phyloP scores from a whole-genome alignment of 768 basidiomycete genomes.

The Fomitopsis serialis region DNA sequence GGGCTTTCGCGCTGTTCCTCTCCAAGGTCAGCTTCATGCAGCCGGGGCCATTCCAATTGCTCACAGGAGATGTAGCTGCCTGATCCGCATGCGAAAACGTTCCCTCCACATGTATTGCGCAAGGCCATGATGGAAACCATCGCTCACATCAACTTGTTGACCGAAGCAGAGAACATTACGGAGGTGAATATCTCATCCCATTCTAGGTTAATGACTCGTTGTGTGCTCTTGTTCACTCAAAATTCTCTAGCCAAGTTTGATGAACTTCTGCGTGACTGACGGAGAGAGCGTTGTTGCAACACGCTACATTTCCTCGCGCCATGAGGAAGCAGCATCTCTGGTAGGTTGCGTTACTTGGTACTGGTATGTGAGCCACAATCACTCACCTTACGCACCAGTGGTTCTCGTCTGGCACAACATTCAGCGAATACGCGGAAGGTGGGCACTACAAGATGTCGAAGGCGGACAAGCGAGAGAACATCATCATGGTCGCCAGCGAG shows the following conservation, averaged over 20 bases:
- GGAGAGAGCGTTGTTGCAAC: slow-evolving; percentile 92
- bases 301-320: slow-evolving; percentile 88
- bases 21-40: slow-evolving; percentile 50
- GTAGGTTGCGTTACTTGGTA: slow-evolving; percentile 38
- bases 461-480: slow-evolving; percentile 91
- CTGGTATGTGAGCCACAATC: background rate
- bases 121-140: slow-evolving; percentile 90
- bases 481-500: slow-evolving; percentile 93
- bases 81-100: slow-evolving; percentile 69
- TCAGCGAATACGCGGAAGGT: slow-evolving; percentile 83
- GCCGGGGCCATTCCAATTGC: background rate
- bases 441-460: slow-evolving; percentile 96
- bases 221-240: background rate
- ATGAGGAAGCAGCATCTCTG: slow-evolving; percentile 89
- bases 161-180: slow-evolving; percentile 64
- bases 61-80: slow-evolving; percentile 61
- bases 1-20: slow-evolving; percentile 91
- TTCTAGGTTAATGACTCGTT: too few species aligned
- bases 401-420: slow-evolving; percentile 94
- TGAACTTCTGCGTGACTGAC: slow-evolving; percentile 97
- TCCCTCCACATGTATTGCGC: slow-evolving; percentile 66
- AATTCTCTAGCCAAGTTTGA: slow-evolving; percentile 62
- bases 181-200: slow-evolving; percentile 44
- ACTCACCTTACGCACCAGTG: slow-evolving; percentile 43
- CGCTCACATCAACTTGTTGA: slow-evolving; percentile 66